Base-by-base conservation (phyloP, 345 rosid genomes). In the Citrus reticulata region DNA sequence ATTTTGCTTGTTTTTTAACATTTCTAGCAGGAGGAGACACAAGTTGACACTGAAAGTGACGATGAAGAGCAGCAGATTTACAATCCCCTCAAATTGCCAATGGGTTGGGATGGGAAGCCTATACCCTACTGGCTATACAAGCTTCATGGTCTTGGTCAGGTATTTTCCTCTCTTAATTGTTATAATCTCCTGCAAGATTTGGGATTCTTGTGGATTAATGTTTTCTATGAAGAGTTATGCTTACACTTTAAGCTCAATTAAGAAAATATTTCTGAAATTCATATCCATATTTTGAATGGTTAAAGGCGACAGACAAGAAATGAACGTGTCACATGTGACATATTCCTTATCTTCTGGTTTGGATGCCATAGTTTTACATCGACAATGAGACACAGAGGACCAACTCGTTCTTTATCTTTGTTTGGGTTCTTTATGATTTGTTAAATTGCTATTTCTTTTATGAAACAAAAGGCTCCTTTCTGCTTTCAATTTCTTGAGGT, bases 21-120 rank as follows among this genome's bases (percentile, higher is more conserved):
- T 70, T 68, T 80, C 59, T 39, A 68, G 83, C 90, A 93, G 97
- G 99, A 94, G 82, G 99, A 94, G 85, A 88, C 89, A 40, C 95
- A 90, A 69, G 95, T 91, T 29, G 98, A 94, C 83, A 84, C 89
- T 73, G 99, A 97, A 86, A 97, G 99, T 81, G 98, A 93, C 69
- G 99, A 97, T n/a, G 99, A 97, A 1, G 99, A 97, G 24, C 95
- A 92, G 67, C 93, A 92, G 86, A 88, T 97, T 34, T 97, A 94
- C 83, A 97, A 94, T 82, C 99, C 98, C 16, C 91, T 97, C 65
- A 97, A 92, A 79, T 82, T 97, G 80, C 98, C 99, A 24, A 94
- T 94, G 97, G 98, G 98, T 72, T 93, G 98, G 98, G 99, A 97
- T 82, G 99, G 99, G 85, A 97, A 94, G 81, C 99, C 99, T 79